A percentile compares a stretch with the other conserved stretches of the same genome.
Evolutionary conservation across 1,284 basidiomycete genomes (phyloP).

Genomic region (Porogramme epimiltina): DNA sequence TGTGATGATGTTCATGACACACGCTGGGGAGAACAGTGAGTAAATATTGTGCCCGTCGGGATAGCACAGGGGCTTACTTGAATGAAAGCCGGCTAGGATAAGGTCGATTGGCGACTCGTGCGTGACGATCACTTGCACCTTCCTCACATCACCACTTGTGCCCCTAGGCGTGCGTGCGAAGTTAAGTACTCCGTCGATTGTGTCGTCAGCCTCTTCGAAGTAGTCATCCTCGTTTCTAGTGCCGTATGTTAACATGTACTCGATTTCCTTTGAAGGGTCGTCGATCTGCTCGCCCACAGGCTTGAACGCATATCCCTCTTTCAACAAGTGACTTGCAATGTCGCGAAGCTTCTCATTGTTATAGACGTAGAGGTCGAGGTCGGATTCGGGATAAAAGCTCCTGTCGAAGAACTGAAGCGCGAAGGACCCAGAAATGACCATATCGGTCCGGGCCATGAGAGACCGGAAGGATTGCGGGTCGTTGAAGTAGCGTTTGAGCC

Average conservation of each 20-base stretch:
- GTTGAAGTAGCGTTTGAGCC: constrained; percentile 31
- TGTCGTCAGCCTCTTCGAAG: neutral
- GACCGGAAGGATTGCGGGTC: constrained; percentile 30
- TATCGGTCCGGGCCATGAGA: constrained; percentile 33
- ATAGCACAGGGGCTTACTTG: constrained; percentile 34
- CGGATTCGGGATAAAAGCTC: constrained; percentile 32
- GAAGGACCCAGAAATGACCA: constrained; percentile 42
- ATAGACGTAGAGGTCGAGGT: constrained; percentile 41
- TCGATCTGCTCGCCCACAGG: constrained; percentile 14
- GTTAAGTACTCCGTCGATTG: constrained; percentile 6
- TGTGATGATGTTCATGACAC: constrained; percentile 48
- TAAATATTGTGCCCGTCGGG: too few relatives aligned
- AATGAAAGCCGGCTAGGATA: constrained; percentile 46
- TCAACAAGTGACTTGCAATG: constrained; percentile 17
- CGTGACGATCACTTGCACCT: constrained; percentile 24
- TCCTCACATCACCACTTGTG: neutral
- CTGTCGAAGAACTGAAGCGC: constrained; percentile 42
- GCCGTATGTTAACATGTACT: neutral
- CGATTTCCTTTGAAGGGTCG: constrained; percentile 6
- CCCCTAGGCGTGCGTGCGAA: constrained; percentile 10
- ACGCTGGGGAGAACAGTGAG: constrained; percentile 30
- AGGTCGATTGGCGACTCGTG: constrained; percentile 29
- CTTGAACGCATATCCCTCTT: constrained; percentile 21
- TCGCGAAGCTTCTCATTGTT: constrained; percentile 13
- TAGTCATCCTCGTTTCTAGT: neutral